Evolutionary conservation across 768 basidiomycete genomes (phyloP).

Genomic region (Tricholoma sp.): DNA sequence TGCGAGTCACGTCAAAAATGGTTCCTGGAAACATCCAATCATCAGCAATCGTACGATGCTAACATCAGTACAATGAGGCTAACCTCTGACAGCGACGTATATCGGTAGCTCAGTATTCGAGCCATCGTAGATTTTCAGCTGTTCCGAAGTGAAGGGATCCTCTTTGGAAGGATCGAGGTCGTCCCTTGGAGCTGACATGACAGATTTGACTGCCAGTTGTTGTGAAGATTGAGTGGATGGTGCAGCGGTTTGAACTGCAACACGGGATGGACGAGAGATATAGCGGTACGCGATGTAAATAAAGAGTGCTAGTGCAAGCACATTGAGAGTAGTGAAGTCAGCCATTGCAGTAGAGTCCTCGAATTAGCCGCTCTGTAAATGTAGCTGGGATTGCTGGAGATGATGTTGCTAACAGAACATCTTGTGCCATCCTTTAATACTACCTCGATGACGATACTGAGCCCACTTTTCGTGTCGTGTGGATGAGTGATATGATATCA

Average conservation of each 20-base stretch:
- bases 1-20: too few species aligned
- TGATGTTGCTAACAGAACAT: neutral
- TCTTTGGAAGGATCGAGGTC: slow-evolving; percentile 73
- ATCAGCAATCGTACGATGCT: neutral
- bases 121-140: slow-evolving; percentile 73
- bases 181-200: too few species aligned
- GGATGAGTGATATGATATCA: too few species aligned
- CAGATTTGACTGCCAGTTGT: slow-evolving; percentile 46
- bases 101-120: slow-evolving; percentile 60
- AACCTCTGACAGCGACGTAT: slow-evolving; percentile 91
- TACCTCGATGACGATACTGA: too few species aligned
- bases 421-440: too few species aligned
- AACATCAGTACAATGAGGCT: slow-evolving; percentile 2
- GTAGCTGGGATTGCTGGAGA: neutral
- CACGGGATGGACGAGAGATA: neutral
- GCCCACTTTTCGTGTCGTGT: too few species aligned
- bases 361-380: too few species aligned
- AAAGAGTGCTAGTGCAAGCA: neutral
- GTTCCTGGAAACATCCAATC: too few species aligned
- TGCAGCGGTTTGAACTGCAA: neutral
- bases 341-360: slow-evolving; percentile 7
- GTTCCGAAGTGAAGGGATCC: slow-evolving; percentile 66
- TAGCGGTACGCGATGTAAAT: neutral
- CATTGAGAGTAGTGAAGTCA: neutral
- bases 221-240: neutral